Evolutionary conservation across 371 early-diverging fungal species (phyloP).

Genomic region (Haplosporangium sp.): DNA sequence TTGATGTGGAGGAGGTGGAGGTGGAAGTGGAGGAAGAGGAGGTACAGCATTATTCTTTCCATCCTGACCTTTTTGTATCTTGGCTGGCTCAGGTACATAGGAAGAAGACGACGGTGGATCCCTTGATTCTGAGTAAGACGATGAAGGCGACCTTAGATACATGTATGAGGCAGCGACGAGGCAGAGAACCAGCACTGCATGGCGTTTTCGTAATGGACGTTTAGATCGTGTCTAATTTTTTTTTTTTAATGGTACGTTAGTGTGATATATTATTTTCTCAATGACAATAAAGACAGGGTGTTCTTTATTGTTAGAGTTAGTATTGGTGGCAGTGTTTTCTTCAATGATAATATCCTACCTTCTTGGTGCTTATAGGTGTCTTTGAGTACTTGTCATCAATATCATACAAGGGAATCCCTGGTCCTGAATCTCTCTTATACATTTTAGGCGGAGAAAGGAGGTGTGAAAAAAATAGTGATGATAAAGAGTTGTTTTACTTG

Average conservation of each 20-base stretch:
- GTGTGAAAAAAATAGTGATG: too few relatives aligned
- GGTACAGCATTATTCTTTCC: conserved; percentile 5
- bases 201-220: conserved; percentile 38
- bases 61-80: conserved; percentile 13
- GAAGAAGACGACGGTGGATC: background rate
- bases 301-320: background rate
- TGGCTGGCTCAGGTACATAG: background rate
- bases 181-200: conserved; percentile 38
- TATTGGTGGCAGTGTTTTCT: background rate
- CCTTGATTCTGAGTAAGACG: conserved; percentile 16
- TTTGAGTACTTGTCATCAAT: conserved; percentile 48
- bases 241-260: background rate
- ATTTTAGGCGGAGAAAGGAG: too few relatives aligned
- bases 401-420: conserved; percentile 32
- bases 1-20: background rate
- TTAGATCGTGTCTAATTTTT: conserved; percentile 8
- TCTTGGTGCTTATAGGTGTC: conserved; percentile 21
- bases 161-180: conserved; percentile 39
- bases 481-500: too few relatives aligned
- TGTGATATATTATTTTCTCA: too few relatives aligned
- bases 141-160: conserved; percentile 36
- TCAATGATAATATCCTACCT: background rate
- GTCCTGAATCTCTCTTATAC: background rate
- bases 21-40: conserved; percentile 9
- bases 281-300: background rate